Conservation (phyloP, 164 flowering plant species). For the Annona cherimola region DNA sequence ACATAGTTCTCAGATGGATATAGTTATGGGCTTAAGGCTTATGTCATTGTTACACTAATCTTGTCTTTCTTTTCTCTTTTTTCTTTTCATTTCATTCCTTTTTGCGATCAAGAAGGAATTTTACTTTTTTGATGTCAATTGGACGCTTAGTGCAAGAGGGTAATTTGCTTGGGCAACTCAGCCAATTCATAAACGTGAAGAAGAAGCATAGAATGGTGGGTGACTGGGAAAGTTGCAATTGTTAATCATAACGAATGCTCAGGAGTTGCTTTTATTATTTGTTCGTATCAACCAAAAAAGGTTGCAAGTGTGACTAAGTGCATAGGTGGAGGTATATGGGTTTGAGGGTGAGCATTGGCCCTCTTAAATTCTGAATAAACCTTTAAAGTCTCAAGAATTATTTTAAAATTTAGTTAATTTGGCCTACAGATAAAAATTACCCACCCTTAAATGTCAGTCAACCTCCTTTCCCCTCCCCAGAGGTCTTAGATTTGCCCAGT, state of each 20-base stretch:
- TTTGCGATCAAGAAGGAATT: conserved; percentile 37
- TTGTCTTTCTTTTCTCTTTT: not conserved
- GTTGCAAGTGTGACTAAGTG: not conserved
- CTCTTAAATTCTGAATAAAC: no score
- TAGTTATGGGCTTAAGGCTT: no score
- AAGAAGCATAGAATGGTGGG: conserved; percentile 81
- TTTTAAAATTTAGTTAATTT: no score
- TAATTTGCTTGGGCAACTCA: conserved; percentile 94
- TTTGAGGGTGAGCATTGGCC: no score
- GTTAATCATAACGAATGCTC: not conserved
- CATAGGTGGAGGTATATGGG: not conserved
- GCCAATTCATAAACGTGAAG: conserved; percentile 84
- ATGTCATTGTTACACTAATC: conserved; percentile 1
- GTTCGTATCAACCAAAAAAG: no score
- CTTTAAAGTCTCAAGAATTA: no score
- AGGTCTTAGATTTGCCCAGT: not conserved
- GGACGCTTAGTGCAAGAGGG: conserved; percentile 82
- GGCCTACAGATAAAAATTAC: not conserved
- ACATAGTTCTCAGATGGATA: no score
- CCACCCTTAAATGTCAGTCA: not conserved
- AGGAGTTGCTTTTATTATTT: no score
- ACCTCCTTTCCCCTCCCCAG: not conserved
- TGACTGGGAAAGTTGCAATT: not conserved
- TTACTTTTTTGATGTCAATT: conserved; percentile 77
- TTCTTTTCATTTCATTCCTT: not conserved